Percentiles rank a stretch among this genome's conserved stretches.
Evolutionary conservation across 257 asterid species (phyloP).

Genomic region (Solanum paucissectum): DNA sequence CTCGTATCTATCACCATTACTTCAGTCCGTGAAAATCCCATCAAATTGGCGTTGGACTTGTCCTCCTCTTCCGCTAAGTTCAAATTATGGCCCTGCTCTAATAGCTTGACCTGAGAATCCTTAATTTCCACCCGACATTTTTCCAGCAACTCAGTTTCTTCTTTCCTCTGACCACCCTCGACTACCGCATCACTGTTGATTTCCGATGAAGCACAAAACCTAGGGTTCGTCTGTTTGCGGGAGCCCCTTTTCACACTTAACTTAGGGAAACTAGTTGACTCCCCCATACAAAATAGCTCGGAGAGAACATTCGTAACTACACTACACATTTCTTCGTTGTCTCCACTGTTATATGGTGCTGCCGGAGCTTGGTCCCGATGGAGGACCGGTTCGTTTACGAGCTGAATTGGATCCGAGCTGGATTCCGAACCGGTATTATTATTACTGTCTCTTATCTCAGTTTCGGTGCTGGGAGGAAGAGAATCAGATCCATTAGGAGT

Average conservation of each 20-base stretch:
- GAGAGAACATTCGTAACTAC: slow-evolving; percentile 45
- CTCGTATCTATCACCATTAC: slow-evolving; percentile 88
- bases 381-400: neutral
- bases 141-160: neutral
- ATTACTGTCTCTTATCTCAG: neutral
- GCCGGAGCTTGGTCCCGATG: neutral
- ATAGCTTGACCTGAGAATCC: slow-evolving; percentile 1
- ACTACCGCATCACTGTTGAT: slow-evolving; percentile 8
- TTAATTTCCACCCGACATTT: slow-evolving; percentile 34
- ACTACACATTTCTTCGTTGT: slow-evolving; percentile 11
- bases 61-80: slow-evolving; percentile 22
- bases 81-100: slow-evolving; percentile 12
- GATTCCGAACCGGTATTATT: neutral
- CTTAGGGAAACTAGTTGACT: slow-evolving; percentile 11
- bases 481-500: slow-evolving; percentile 19
- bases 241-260: slow-evolving; percentile 21
- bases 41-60: slow-evolving; percentile 21
- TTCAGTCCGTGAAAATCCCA: slow-evolving; percentile 75
- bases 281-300: slow-evolving; percentile 74
- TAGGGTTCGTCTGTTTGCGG: slow-evolving; percentile 77
- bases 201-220: slow-evolving; percentile 17
- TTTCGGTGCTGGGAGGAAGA: neutral
- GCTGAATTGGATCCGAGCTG: slow-evolving; percentile 4
- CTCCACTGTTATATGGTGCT: slow-evolving; percentile 13
- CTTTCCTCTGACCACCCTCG: slow-evolving; percentile 17